These are phyloP conservation scores for Talaromyces wortmannii DNA, from an alignment of 495 filamentous ascomycete species.

Conservation along the genomic window DNA sequence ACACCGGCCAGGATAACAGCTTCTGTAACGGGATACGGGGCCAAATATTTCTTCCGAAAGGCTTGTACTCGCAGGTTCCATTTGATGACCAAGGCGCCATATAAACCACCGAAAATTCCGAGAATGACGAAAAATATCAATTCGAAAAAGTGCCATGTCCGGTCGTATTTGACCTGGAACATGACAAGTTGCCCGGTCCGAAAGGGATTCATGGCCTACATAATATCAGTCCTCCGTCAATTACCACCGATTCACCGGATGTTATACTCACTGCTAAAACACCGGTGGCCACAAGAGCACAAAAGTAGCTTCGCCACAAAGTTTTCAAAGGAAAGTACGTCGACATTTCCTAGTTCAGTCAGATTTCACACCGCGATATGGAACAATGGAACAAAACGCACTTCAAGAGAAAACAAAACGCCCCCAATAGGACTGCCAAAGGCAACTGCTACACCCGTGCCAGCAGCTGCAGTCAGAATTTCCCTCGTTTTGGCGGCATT, in stretches of 20 bases:
- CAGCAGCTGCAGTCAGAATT: constrained; percentile 89
- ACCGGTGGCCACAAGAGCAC: constrained; percentile 90
- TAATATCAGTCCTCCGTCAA: not conserved
- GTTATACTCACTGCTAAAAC: constrained; percentile 61
- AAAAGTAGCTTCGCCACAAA: constrained; percentile 97
- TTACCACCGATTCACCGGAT: not conserved
- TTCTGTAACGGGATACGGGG: constrained; percentile 81
- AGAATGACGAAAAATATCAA: constrained; percentile 86
- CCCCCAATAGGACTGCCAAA: constrained; percentile 97
- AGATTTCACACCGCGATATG: constrained; percentile 3
- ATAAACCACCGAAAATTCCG: constrained; percentile 89
- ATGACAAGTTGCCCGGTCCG: constrained; percentile 98
- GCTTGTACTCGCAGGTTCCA: constrained; percentile 91
- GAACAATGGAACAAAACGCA: constrained; percentile 14
- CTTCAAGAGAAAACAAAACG: constrained; percentile 90
- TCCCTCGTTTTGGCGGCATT: constrained; percentile 95
- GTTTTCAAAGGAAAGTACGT: constrained; percentile 96
- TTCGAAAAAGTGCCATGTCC: constrained; percentile 97
- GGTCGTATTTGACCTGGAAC: constrained; percentile 96
- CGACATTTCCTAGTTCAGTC: constrained; percentile 71
- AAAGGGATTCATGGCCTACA: constrained; percentile 87
- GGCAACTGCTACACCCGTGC: constrained; percentile 91
- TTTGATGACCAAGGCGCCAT: constrained; percentile 96
- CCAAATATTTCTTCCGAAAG: constrained; percentile 91
- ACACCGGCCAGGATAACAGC: constrained; percentile 73